phyloP scores from a whole-genome alignment of 441 rosid species.

The Raphanus hybrid region DNA sequence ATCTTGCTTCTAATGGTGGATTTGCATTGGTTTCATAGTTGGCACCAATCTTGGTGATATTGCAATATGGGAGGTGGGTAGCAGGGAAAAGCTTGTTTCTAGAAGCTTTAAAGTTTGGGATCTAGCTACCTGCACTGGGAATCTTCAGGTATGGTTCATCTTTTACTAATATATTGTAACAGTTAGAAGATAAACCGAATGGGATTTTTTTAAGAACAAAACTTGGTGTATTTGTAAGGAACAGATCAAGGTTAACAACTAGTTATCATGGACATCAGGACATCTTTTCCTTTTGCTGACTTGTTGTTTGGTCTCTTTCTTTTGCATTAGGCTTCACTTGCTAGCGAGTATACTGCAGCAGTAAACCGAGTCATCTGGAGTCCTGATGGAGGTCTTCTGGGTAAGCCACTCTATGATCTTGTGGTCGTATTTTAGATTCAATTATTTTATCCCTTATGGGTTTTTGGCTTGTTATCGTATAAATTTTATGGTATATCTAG shows the following conservation, averaged over 20 bases:
- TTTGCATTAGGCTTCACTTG: conserved; percentile 52
- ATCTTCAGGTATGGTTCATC: conserved; percentile 57
- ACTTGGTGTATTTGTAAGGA: conserved; percentile 16
- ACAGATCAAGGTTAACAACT: conserved; percentile 21
- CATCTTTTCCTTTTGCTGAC: conserved; percentile 21
- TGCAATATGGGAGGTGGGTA: conserved; percentile 81
- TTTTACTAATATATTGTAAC: conserved; percentile 11
- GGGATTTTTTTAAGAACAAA: not conserved
- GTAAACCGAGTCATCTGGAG: conserved; percentile 76
- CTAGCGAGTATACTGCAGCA: conserved; percentile 57
- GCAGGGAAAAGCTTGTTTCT: conserved; percentile 62
- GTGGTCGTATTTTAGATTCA: conserved; percentile 13
- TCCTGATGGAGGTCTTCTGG: conserved; percentile 62
- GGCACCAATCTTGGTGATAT: conserved; percentile 79
- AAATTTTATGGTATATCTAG: not conserved
- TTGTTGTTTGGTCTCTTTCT: conserved; percentile 25
- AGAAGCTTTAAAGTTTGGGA: conserved; percentile 83
- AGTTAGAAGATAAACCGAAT: conserved; percentile 2
- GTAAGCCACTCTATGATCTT: conserved; percentile 44
- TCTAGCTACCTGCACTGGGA: conserved; percentile 55
- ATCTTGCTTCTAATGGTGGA: conserved; percentile 9
- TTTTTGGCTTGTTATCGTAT: not conserved
- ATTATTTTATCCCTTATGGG: conserved; percentile 17
- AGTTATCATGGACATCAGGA: conserved; percentile 4
- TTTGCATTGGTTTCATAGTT: conserved; percentile 49